Evolutionary conservation across 805 yeast species (phyloP).

Genomic region (Priceomyces haplophilus): DNA sequence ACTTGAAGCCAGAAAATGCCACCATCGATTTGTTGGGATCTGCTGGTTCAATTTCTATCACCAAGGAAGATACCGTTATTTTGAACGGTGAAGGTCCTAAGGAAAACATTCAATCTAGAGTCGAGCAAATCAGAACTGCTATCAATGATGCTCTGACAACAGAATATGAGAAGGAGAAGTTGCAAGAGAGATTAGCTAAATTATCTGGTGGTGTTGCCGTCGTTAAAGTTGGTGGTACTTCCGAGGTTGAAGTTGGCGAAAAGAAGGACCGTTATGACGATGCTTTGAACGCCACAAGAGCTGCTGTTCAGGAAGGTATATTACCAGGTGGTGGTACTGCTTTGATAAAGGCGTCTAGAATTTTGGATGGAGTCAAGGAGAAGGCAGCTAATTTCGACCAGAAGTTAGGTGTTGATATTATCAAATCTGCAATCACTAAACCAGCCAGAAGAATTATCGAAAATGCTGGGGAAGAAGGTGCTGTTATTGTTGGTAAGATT

Average conservation of each 20-base stretch:
- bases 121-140: constrained; percentile 88
- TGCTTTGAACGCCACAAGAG: constrained; percentile 97
- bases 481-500: constrained; percentile 92
- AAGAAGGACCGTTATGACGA: constrained; percentile 99
- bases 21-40: constrained; percentile 86
- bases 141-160: constrained; percentile 71
- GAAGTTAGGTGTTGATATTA: constrained; percentile 91
- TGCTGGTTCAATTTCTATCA: constrained; percentile 85
- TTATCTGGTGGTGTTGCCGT: constrained; percentile 98
- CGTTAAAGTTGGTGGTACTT: constrained; percentile 93
- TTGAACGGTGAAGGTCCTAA: constrained; percentile 90
- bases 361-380: constrained; percentile 66
- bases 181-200: constrained; percentile 96
- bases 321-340: constrained; percentile 99
- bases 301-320: constrained; percentile 98
- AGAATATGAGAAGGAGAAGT: constrained; percentile 94
- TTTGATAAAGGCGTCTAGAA: constrained; percentile 81
- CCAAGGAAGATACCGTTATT: constrained; percentile 93
- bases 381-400: constrained; percentile 83
- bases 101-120: constrained; percentile 76
- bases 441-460: constrained; percentile 95
- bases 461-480: constrained; percentile 97
- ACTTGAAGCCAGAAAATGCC: constrained; percentile 92
- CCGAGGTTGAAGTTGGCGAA: constrained; percentile 98
- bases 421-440: constrained; percentile 86